Conservation (phyloP, 371 early-diverging fungal species). For the Astathelohania contejeani region DNA sequence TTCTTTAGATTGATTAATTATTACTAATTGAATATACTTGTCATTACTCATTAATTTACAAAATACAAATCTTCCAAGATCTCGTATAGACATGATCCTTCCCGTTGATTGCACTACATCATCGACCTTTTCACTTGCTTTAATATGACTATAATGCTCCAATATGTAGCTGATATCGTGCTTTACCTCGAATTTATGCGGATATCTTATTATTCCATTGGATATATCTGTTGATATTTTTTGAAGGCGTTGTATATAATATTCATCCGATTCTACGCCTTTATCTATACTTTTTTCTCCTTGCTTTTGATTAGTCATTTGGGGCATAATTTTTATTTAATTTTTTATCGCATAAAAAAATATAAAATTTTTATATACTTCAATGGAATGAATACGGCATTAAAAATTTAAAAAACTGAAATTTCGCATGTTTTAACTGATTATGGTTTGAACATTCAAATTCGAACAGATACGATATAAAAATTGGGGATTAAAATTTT, state of each 20-base stretch:
- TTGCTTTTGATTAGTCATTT: too few species aligned
- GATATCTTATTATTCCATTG: conserved; percentile 25
- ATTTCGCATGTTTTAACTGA: too few species aligned
- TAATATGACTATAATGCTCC: background rate
- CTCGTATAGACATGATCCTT: conserved; percentile 23
- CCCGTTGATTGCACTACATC: conserved; percentile 32
- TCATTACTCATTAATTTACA: conserved; percentile 20
- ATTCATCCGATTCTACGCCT: background rate
- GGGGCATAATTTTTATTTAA: too few species aligned
- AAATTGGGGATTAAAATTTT: too few species aligned
- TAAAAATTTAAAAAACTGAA: too few species aligned
- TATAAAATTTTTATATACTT: too few species aligned
- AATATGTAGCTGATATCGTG: conserved; percentile 24
- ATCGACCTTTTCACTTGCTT: background rate
- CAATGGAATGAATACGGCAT: too few species aligned
- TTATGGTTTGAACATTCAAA: too few species aligned
- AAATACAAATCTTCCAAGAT: conserved; percentile 27
- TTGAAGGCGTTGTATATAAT: background rate
- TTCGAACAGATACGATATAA: too few species aligned
- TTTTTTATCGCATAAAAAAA: too few species aligned
- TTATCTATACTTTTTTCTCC: too few species aligned
- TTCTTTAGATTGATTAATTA: background rate
- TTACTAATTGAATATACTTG: conserved; percentile 23
- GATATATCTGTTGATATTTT: background rate
- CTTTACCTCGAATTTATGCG: conserved; percentile 40